These are phyloP conservation scores for Xylariaceae sp. DNA, from an alignment of 2,329 filamentous ascomycete genomes.

Conservation along the genomic window DNA sequence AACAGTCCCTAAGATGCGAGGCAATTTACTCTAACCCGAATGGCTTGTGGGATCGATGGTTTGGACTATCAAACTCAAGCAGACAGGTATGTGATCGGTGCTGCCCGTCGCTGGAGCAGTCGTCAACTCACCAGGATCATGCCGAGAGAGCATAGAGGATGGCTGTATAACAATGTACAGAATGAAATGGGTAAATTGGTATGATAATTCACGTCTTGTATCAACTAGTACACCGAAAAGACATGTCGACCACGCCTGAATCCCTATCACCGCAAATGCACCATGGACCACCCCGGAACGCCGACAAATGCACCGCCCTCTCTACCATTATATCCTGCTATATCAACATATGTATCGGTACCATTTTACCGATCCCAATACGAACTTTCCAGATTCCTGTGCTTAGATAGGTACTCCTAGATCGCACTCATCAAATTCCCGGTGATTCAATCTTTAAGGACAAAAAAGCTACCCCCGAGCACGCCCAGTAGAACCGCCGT, in stretches of 20 bases:
- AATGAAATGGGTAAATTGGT: background rate
- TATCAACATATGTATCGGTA: background rate
- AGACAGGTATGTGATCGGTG: background rate
- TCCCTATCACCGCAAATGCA: background rate
- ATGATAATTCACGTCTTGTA: background rate
- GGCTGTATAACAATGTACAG: constrained; percentile 14
- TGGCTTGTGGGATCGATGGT: no score
- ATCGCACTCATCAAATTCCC: constrained; percentile 31
- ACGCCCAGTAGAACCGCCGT: constrained; percentile 46
- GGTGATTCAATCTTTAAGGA: no score
- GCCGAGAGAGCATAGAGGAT: background rate
- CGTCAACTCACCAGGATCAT: background rate
- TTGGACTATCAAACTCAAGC: background rate
- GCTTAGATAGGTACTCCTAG: background rate
- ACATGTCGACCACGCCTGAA: background rate
- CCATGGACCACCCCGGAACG: constrained; percentile 6
- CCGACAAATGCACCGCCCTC: constrained; percentile 12
- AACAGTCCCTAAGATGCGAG: no score
- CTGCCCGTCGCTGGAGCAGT: background rate
- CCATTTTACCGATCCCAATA: background rate
- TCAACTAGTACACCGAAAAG: no score
- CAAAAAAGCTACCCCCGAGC: constrained; percentile 32
- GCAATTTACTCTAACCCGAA: no score
- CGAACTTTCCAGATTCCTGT: background rate
- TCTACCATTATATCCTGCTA: background rate